A percentile compares a stretch with the other conserved stretches of the same genome.
phyloP scores from a whole-genome alignment of 495 filamentous ascomycete species.

The Clavariopsis aquatica region DNA sequence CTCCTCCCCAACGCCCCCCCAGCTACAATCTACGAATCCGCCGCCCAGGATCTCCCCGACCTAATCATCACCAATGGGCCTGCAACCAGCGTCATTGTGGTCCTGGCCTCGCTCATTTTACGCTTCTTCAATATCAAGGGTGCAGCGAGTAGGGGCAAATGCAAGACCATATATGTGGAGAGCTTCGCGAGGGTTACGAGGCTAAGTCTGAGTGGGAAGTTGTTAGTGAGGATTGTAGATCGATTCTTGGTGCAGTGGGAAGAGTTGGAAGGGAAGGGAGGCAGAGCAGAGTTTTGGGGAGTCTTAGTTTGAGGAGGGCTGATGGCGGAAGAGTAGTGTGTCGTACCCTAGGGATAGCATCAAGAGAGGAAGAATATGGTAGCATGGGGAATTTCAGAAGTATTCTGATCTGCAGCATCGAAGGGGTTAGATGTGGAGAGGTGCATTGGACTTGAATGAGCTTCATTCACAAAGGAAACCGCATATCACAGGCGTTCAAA shows the following conservation, averaged over 20 bases:
- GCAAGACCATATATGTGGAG: slow-evolving; percentile 82
- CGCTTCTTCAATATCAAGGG: slow-evolving; percentile 59
- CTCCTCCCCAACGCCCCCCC: slow-evolving; percentile 42
- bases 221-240: slow-evolving; percentile 67
- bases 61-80: slow-evolving; percentile 87
- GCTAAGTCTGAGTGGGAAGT: slow-evolving; percentile 76
- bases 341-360: no score
- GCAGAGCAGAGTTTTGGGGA: slow-evolving; percentile 44
- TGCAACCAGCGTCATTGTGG: slow-evolving; percentile 77
- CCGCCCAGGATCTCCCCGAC: slow-evolving; percentile 55
- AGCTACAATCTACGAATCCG: slow-evolving; percentile 4
- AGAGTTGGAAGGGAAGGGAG: slow-evolving; percentile 49
- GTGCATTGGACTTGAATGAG: no score
- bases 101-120: slow-evolving; percentile 66
- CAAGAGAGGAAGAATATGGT: no score
- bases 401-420: no score
- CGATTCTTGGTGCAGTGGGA: slow-evolving; percentile 77
- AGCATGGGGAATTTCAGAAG: no score
- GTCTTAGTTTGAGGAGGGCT: slow-evolving; percentile 41
- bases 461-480: no score
- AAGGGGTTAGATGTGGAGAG: no score
- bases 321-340: no score
- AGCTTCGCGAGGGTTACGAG: slow-evolving; percentile 81
- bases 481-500: no score
- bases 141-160: slow-evolving; percentile 47